Percentiles rank a stretch among this genome's conserved stretches.
Conservation (phyloP, 2,329 filamentous ascomycete genomes). For the Alternaria angustiovoidea region DNA sequence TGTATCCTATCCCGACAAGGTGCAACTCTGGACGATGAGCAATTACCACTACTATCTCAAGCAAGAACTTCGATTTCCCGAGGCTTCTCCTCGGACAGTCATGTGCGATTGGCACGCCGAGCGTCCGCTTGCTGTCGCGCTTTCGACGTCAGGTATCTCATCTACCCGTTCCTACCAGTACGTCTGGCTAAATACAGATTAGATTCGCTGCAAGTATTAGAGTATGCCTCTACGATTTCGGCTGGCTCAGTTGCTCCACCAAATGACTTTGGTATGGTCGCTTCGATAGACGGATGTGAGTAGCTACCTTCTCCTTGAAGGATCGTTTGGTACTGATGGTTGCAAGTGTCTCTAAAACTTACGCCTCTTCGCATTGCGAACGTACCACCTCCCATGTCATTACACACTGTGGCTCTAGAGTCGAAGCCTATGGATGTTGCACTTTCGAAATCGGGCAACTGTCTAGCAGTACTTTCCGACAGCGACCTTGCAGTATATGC, state of each 20-base stretch:
- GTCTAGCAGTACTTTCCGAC: slow-evolving; percentile 76
- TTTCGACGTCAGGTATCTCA: slow-evolving; percentile 51
- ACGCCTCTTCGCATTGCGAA: slow-evolving; percentile 86
- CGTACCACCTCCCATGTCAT: slow-evolving; percentile 90
- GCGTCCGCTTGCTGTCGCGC: slow-evolving; percentile 73
- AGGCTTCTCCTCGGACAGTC: slow-evolving; percentile 21
- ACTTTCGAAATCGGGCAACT: slow-evolving; percentile 59
- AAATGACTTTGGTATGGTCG: slow-evolving; percentile 79
- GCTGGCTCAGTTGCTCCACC: slow-evolving; percentile 75
- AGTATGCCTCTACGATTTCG: slow-evolving; percentile 71
- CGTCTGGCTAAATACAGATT: not conserved
- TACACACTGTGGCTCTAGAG: slow-evolving; percentile 73
- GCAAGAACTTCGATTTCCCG: slow-evolving; percentile 71
- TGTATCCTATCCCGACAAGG: slow-evolving; percentile 73
- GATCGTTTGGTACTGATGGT: slow-evolving; percentile 25
- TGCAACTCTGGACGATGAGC: slow-evolving; percentile 96
- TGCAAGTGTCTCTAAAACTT: slow-evolving; percentile 71
- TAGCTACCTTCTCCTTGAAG: slow-evolving; percentile 8
- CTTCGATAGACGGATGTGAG: slow-evolving; percentile 81
- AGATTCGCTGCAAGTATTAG: slow-evolving; percentile 65
- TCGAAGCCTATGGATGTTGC: slow-evolving; percentile 76
- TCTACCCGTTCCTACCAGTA: not conserved
- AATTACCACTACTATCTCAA: slow-evolving; percentile 99
- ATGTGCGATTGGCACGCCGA: slow-evolving; percentile 79
- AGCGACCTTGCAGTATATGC: slow-evolving; percentile 72